Percentiles rank a stretch among this genome's conserved stretches.
Evolutionary conservation across 768 basidiomycete genomes (phyloP).

Genomic region (Cystofilobasidium capitatum): DNA sequence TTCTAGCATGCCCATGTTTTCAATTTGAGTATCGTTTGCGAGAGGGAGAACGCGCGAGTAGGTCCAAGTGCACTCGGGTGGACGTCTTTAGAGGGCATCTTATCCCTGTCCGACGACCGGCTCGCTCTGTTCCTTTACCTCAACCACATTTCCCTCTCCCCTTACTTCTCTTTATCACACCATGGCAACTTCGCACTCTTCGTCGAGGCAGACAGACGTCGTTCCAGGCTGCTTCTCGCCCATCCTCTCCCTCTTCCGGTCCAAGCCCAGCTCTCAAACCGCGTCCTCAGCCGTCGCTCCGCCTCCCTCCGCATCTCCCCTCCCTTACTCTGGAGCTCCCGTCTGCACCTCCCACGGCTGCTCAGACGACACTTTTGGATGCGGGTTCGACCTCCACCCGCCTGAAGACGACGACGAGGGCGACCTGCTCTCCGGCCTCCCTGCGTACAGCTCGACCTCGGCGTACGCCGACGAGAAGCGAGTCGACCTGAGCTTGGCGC

Average conservation of each 20-base stretch:
- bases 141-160: background rate
- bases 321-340: background rate
- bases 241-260: background rate
- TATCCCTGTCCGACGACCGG: background rate
- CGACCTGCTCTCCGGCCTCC: background rate
- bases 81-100: background rate
- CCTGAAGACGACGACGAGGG: background rate
- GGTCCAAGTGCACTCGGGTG: background rate
- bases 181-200: background rate
- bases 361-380: background rate
- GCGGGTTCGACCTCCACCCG: background rate
- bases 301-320: background rate
- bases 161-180: background rate
- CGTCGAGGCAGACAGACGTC: no score
- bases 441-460: background rate
- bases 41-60: no score
- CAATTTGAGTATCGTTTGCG: no score
- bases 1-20: no score
- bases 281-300: background rate
- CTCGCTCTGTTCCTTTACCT: no score
- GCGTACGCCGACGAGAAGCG: background rate
- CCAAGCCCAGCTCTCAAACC: background rate
- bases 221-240: slow-evolving; percentile 16
- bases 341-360: background rate
- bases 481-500: background rate